Evolutionary conservation across 2,329 filamentous ascomycete species (phyloP), one percentile per base, ranked within the genome.

Genomic region (Cercospora sp.): DNA sequence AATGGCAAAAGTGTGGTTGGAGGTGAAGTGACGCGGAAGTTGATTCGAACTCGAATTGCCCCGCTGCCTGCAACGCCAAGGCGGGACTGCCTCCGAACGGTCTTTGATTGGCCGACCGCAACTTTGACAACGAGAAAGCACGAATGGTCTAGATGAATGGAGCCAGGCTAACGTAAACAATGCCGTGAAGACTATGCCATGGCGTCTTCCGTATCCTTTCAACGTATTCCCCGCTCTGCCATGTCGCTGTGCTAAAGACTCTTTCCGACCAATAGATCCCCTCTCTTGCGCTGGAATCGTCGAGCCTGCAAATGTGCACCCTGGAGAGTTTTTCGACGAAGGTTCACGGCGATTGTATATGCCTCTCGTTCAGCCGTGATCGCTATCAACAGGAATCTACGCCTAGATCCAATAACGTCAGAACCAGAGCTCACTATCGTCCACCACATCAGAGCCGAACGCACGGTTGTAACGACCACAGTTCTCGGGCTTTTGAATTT

Each of bases 1-100:
- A 60, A 48, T 13, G 30, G 63, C 63, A 65, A 65, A 65, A 60
- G 18, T 48, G 53, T 60, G 30, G 53, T 33, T n/a, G 20, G 33
- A 36, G 39, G 51, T 58, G 63, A 59, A 59, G 28, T 33, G 55
- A 33, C 55, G 30, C 55, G 55, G 55, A 59, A 55, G 48, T 55
- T n/a, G 55, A 59, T 59, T 59, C 55, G 55, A 59, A 59, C 55
- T 59, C 55, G n/a, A 59, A 18, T 59, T n/a, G 18, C 55, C 55
- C 55, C 55, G 31, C 55, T 18, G n/a, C 55, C 9, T 23, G 13
- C 8, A 31, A 36, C n/a, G 55, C 55, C 55, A 33, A 59, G 16
- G 26, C 31, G 55, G 55, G 20, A 1, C 23, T 53, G 48, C 13
- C 2, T 13, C 48, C 12, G 18, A 5, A 13, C 1, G 6, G 16